Percentiles rank a stretch among this genome's conserved stretches.
Conservation (phyloP, 2,329 filamentous ascomycete genomes). For the Fusarium sp. region DNA sequence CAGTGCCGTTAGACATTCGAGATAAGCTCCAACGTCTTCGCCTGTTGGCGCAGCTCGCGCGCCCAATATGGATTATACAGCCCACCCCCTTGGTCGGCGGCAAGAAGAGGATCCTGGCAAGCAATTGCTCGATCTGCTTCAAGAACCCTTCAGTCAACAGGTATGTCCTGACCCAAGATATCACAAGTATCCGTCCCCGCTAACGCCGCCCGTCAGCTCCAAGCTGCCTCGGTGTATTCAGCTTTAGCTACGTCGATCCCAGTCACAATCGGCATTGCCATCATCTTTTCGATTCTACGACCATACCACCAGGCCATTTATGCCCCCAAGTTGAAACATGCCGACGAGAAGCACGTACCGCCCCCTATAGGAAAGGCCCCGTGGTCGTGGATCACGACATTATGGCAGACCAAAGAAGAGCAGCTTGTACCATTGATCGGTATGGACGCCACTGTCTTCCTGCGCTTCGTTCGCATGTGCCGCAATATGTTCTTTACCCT, state of each 20-base stretch:
- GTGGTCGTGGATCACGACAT: conserved; percentile 85
- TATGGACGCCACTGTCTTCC: conserved; percentile 89
- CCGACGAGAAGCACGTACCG: conserved; percentile 88
- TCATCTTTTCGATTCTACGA: conserved; percentile 88
- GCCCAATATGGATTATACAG: conserved; percentile 38
- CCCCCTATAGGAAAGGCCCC: conserved; percentile 87
- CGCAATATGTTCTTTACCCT: conserved; percentile 86
- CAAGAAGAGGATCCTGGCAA: conserved; percentile 49
- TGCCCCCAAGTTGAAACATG: conserved; percentile 91
- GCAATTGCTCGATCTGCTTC: conserved; percentile 60
- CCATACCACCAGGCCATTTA: conserved; percentile 94
- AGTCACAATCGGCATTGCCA: conserved; percentile 76
- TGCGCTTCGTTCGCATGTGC: conserved; percentile 90
- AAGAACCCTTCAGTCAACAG: conserved; percentile 61
- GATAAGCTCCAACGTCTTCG: conserved; percentile 34
- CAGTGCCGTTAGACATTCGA: not conserved
- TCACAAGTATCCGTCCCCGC: not conserved
- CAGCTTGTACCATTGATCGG: conserved; percentile 84
- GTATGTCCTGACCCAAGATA: conserved; percentile 48
- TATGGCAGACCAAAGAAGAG: conserved; percentile 81
- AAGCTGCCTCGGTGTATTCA: conserved; percentile 71
- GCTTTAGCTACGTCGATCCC: conserved; percentile 84
- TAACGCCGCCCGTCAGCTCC: conserved; percentile 38
- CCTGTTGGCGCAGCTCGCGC: conserved; percentile 40
- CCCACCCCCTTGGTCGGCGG: conserved; percentile 21